These are phyloP conservation scores for Megacollybia marginata DNA, from an alignment of 768 basidiomycete species.

Conservation along the genomic window DNA sequence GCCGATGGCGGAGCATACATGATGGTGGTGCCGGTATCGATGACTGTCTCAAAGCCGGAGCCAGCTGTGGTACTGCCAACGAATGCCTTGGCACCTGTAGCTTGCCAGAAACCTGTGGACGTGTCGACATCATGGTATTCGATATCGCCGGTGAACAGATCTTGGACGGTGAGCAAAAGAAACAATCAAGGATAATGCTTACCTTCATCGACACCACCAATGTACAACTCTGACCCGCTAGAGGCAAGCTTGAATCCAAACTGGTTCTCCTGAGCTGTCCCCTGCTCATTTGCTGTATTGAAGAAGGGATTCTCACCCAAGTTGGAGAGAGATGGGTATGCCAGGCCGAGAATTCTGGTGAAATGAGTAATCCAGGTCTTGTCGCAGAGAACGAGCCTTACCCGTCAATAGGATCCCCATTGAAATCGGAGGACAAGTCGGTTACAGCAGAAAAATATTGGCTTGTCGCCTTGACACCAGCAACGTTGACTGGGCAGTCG, in stretches of 20 bases:
- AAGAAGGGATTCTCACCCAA: slow-evolving; percentile 27
- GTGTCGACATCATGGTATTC: slow-evolving; percentile 22
- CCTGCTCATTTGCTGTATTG: slow-evolving; percentile 29
- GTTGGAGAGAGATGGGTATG: slow-evolving; percentile 26
- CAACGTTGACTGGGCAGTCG: slow-evolving; percentile 20
- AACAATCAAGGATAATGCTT: no score
- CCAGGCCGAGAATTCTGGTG: slow-evolving; percentile 24
- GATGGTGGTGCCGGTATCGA: slow-evolving; percentile 31
- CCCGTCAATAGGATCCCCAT: slow-evolving; percentile 7
- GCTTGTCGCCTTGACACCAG: slow-evolving; percentile 17
- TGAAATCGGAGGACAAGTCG: slow-evolving; percentile 20
- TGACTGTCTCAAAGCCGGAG: slow-evolving; percentile 15
- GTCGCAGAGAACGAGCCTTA: slow-evolving; percentile 11
- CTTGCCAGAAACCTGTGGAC: slow-evolving; percentile 20
- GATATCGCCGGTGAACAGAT: slow-evolving; percentile 33
- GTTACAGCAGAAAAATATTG: slow-evolving; percentile 29
- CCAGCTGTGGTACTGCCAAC: slow-evolving; percentile 7
- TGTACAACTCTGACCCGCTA: slow-evolving; percentile 38
- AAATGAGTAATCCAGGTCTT: slow-evolving; percentile 5
- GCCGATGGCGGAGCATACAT: slow-evolving; percentile 20
- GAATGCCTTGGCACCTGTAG: slow-evolving; percentile 8
- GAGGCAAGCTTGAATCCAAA: slow-evolving; percentile 40
- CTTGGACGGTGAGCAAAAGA: not conserved
- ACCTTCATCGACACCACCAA: slow-evolving; percentile 39
- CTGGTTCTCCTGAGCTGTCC: slow-evolving; percentile 20